These are phyloP conservation scores for Leishmania major DNA, from an alignment of 208 protist species.

Conservation along the genomic window DNA sequence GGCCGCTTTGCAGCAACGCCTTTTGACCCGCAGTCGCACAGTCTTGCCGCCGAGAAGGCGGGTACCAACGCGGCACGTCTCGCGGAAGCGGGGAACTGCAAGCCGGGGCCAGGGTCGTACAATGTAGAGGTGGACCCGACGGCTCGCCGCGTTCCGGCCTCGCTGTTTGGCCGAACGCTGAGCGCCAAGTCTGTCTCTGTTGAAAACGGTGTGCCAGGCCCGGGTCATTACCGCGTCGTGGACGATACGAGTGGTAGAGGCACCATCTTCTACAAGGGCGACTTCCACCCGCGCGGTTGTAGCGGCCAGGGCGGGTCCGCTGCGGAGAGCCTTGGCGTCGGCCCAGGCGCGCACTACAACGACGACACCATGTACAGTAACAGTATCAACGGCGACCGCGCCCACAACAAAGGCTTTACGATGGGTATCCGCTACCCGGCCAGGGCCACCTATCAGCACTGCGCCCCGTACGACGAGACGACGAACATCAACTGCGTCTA, in stretches of 20 bases:
- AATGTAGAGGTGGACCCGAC: conserved; percentile 17
- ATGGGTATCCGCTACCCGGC: conserved; percentile 82
- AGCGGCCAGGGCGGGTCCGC: conserved; percentile 14
- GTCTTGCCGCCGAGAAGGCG: conserved; percentile 15
- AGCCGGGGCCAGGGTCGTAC: conserved; percentile 25
- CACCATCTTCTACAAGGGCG: conserved; percentile 77
- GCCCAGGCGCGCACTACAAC: conserved; percentile 62
- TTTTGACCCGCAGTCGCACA: conserved; percentile 34
- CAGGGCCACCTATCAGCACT: conserved; percentile 74
- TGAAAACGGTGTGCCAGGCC: conserved; percentile 55
- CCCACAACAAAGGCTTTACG: conserved; percentile 57
- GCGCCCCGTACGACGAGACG: conserved; percentile 52
- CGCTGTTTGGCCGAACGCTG: conserved; percentile 34
- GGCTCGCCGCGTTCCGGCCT: conserved; percentile 15
- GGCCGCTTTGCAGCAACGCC: conserved; percentile 43
- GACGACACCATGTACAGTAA: conserved; percentile 49
- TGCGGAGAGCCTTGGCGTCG: conserved; percentile 22
- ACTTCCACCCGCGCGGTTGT: conserved; percentile 53
- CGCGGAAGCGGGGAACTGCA: conserved; percentile 9
- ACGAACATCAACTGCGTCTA: conserved; percentile 88
- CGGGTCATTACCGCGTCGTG: conserved; percentile 52
- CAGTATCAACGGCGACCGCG: conserved; percentile 53
- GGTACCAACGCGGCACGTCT: conserved; percentile 21
- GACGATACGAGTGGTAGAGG: conserved; percentile 22
- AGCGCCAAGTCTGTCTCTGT: conserved; percentile 27